phyloP scores from a whole-genome alignment of 768 basidiomycete genomes.

The Hygrocybe coccinea region DNA sequence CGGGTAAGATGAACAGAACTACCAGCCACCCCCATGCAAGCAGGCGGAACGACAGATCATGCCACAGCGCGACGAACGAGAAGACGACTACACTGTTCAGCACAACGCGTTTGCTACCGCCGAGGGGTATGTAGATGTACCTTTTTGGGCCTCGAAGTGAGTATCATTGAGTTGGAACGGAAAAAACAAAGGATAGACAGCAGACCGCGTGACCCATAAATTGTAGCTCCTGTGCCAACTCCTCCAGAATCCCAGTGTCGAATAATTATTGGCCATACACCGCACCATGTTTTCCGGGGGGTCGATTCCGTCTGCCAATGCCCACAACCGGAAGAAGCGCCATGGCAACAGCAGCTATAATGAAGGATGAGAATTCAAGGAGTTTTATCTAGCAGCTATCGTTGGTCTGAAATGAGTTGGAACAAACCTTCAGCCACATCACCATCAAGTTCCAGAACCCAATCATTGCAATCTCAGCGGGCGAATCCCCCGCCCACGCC shows the following conservation, averaged over 20 bases:
- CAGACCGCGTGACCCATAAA: conserved; percentile 85
- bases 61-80: conserved; percentile 97
- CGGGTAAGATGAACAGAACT: conserved; percentile 84
- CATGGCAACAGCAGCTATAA: conserved; percentile 86
- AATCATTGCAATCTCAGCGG: conserved; percentile 82
- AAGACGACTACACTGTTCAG: conserved; percentile 77
- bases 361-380: background rate
- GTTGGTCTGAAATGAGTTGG: background rate
- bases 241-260: conserved; percentile 87
- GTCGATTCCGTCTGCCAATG: conserved; percentile 80
- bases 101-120: conserved; percentile 53
- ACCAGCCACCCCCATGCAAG: conserved; percentile 97
- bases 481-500: conserved; percentile 75
- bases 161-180: background rate
- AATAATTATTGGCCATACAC: conserved; percentile 98
- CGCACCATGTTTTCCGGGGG: conserved; percentile 98
- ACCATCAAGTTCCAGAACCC: conserved; percentile 97
- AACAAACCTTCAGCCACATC: conserved; percentile 88
- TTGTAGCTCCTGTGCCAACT: conserved; percentile 97
- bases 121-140: conserved; percentile 92
- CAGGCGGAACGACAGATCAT: conserved; percentile 82
- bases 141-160: conserved; percentile 34
- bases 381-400: background rate
- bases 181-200: background rate
- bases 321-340: conserved; percentile 96